Evolutionary conservation across 2,329 filamentous ascomycete species (phyloP).

Genomic region (Fusarium staphyleae): DNA sequence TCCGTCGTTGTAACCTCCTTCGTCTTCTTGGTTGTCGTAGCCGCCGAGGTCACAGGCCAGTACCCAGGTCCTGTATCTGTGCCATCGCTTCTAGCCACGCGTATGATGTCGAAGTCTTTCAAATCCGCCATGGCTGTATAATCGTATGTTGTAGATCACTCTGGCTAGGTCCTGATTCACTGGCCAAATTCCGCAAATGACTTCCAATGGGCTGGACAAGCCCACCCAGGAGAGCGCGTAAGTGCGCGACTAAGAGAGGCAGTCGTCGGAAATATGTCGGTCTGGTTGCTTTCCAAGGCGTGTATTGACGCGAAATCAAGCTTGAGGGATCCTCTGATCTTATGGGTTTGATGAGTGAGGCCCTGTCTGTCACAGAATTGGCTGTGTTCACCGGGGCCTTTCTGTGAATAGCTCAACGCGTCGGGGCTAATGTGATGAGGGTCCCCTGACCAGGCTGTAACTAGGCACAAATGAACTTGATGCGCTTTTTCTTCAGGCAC

Average conservation of each 20-base stretch:
- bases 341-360: neutral
- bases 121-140: conserved; percentile 42
- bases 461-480: neutral
- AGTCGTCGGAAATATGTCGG: too few species aligned
- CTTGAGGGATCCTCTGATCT: too few species aligned
- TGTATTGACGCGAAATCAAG: too few species aligned
- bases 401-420: conserved; percentile 11
- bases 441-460: neutral
- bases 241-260: neutral
- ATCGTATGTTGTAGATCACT: too few species aligned
- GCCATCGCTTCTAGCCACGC: conserved; percentile 56
- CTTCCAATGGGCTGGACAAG: neutral
- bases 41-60: conserved; percentile 47
- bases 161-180: neutral
- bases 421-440: neutral
- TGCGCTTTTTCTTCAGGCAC: neutral
- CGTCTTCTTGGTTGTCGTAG: conserved; percentile 45
- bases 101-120: conserved; percentile 52
- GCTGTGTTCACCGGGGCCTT: neutral
- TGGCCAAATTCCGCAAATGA: neutral
- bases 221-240: neutral
- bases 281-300: too few species aligned
- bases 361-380: neutral
- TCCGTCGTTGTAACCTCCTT: conserved; percentile 46
- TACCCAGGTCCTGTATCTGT: conserved; percentile 54